Base-by-base conservation (phyloP, 2,329 filamentous ascomycete species). In the Colletotrichum neosansevieriae region DNA sequence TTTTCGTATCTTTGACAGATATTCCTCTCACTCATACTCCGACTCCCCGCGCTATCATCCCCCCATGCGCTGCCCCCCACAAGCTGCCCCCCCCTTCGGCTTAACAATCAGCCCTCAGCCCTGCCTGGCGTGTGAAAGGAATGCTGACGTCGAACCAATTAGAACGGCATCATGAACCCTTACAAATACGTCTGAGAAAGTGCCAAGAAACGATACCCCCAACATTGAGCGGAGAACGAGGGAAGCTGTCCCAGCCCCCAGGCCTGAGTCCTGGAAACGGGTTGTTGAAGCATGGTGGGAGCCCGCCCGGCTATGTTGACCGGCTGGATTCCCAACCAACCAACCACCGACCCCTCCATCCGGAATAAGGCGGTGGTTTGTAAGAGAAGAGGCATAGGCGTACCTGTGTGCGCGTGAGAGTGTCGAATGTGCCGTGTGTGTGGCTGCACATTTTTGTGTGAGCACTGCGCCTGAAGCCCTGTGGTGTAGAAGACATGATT, bases 131-230 rank as follows among this genome's bases (percentile, higher is more conserved):
- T 54, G 53, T 59, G 21, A 57, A 69, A 69, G 63, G 57, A 69
- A 63, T 57, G 67, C 67, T 69, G 63, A 69, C 67, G 32, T 57
- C 29, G 57, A 34, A 38, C 61, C 63, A 67, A 69, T 67, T 75
- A 97, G 94, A 97, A 97, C 74, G 94, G 94, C 54, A 98, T 98
- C 80, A 97, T 98, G 94, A 98, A 98, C 82, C 95, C 95, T 0
- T 98, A 98, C 85, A 98, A 98, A 82, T 98, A 98, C 79, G 92
- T 98, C 72, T 91, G 81, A 76, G 60, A 40, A 62, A 65, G 47
- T 62, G 64, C 58, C 58, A 57, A 67, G 45, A 44, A 49, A 68
- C 49, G 61, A 44, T 56, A 56, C 47, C 47, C 60, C 53, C 47
- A 60, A 56, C 34, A 36, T 19, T 64, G 21, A 24, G 54, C 15